These are phyloP conservation scores for Bothriochloa decipiens DNA, from an alignment of 176 grass and related monocot genomes.

Conservation along the genomic window DNA sequence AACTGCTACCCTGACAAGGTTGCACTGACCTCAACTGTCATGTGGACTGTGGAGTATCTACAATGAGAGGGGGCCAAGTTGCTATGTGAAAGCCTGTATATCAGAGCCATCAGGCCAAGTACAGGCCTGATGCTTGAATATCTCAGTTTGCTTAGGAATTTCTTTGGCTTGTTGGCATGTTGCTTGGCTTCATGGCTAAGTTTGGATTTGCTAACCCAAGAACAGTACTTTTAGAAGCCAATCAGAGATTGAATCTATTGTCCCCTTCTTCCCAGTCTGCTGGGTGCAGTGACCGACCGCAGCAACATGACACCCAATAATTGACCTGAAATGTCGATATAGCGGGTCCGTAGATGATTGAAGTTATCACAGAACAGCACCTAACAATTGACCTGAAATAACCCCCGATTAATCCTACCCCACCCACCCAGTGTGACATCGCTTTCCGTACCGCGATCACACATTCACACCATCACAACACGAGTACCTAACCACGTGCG, in stretches of 20 bases:
- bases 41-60: neutral
- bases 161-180: neutral
- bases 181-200: neutral
- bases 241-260: neutral
- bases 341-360: no score
- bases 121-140: neutral
- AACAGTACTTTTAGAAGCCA: neutral
- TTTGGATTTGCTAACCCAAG: neutral
- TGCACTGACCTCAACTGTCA: neutral
- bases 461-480: conserved; percentile 23
- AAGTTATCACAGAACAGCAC: no score
- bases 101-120: neutral
- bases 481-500: no score
- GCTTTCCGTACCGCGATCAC: conserved; percentile 17
- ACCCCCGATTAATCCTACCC: neutral
- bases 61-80: neutral
- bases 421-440: conserved; percentile 39
- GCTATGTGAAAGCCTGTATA: neutral
- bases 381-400: conserved; percentile 26
- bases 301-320: neutral
- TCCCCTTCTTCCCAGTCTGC: neutral
- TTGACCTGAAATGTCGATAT: no score
- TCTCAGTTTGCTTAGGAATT: neutral
- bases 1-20: neutral
- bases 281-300: neutral